A percentile compares a stretch with the other conserved stretches of the same genome.
Conservation (phyloP, 2,329 filamentous ascomycete species). For the Malbranchea zuffiana region DNA sequence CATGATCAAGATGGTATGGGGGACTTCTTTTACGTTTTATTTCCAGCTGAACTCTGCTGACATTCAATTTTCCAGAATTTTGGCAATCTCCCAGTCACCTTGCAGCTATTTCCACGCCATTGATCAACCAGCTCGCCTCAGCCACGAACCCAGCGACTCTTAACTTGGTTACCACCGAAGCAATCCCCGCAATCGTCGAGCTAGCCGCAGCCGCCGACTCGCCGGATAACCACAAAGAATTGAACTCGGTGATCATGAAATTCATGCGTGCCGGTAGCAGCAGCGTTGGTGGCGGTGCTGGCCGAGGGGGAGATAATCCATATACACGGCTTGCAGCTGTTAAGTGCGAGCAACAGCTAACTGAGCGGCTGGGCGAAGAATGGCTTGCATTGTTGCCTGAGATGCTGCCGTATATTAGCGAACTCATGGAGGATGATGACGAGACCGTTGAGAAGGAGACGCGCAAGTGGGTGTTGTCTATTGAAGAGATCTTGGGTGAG, state of each 20-base stretch:
- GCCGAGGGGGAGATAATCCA: constrained; percentile 47
- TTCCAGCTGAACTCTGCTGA: constrained; percentile 7
- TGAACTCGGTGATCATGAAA: constrained; percentile 68
- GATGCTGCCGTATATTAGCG: constrained; percentile 93
- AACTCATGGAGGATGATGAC: constrained; percentile 92
- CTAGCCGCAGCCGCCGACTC: constrained; percentile 72
- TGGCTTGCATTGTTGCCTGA: constrained; percentile 86
- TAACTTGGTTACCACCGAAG: constrained; percentile 41
- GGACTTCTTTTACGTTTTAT: background rate
- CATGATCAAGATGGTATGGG: constrained; percentile 68
- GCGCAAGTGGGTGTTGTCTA: constrained; percentile 76
- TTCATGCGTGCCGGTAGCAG: constrained; percentile 53
- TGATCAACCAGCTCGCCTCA: constrained; percentile 56
- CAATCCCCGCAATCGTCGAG: constrained; percentile 67
- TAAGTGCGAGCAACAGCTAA: constrained; percentile 67
- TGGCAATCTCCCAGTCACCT: constrained; percentile 92
- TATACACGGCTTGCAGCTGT: constrained; percentile 71
- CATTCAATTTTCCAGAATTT: constrained; percentile 47
- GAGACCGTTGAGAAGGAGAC: constrained; percentile 86
- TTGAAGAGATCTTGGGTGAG: constrained; percentile 83
- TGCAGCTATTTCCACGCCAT: constrained; percentile 54
- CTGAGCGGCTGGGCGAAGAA: constrained; percentile 74
- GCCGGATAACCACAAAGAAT: constrained; percentile 77
- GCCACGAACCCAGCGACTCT: constrained; percentile 30
- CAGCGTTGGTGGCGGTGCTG: constrained; percentile 17